Base-by-base conservation (phyloP, 495 filamentous ascomycete species). In the Chaetomidium leptoderma region DNA sequence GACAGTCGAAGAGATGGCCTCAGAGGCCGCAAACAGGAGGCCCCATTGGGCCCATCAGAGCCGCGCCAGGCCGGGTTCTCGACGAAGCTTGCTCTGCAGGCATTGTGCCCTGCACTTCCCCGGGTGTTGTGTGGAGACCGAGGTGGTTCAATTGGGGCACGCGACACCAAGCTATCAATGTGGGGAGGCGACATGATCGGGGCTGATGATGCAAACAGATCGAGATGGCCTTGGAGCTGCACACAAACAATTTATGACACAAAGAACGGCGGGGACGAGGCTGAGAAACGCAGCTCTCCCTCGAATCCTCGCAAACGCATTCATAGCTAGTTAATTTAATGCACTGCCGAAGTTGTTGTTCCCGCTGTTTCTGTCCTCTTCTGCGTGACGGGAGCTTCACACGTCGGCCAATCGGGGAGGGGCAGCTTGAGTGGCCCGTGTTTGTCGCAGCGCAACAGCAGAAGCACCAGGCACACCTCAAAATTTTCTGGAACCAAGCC, bases 281-380 rank as follows among this genome's bases (percentile, higher is more conserved):
- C 17, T 36, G 14, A 24, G 30, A 5, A 36, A 3, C 17, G 1
- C 8, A 3, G 17, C 9, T n/a, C n/a, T 29, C 33, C 16, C 16
- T 14, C 5, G 8, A 23, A 23, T 8, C 48, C 21, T 17, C 42
- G 51, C 14, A 29, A 42, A 45, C 32, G n/a, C 26, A 16, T 16
- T 24, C 11, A 21, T 21, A 44, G 33, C 14, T 17, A 40, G 37
- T 39, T 47, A 17, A 33, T 43, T 24, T 10, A 35, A 9, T 49
- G 47, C 42, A 50, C 23, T 49, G 24, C 3, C 14, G 21, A 23
- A 26, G 14, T 40, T 24, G n/a, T n/a, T 24, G 39, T 49, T 58
- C 42, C 24, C 37, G 21, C 44, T 42, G 63, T 36, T 74, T 74
- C 71, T 64, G 54, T 53, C 55, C 27, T 64, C 53, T 72, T 62